Evolutionary conservation across 225 moss, liverwort and hornwort species (phyloP), one percentile per base, ranked within the genome.

Genomic region (Straminergon stramineum): DNA sequence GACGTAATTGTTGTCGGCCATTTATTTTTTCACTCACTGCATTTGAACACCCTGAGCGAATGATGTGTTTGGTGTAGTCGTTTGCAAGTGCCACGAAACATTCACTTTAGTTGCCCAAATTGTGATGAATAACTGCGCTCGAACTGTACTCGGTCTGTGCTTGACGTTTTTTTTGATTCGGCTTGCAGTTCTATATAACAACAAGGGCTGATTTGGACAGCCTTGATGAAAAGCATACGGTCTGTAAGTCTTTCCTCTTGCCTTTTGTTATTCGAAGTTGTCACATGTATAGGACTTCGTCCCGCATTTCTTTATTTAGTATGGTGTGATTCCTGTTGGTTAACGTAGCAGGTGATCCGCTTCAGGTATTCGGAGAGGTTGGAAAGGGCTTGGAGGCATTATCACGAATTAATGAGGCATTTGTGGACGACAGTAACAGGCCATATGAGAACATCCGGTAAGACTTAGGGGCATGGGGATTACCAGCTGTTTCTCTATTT

Each of bases 371-470:
- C 82, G 99, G 99, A 88, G 97, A 97, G 91, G 95, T 99, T 87
- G 97, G 95, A 79, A 97, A 99, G 92, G 99, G 99, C 68, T 83
- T 96, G 89, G 97, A 97, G 63, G 90, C 97, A 56, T 93, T 99
- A 61, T 89, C 92, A 80, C 94, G 99, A 89, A 97, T 99, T 56
- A 97, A 93, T 86, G 99, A 96, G 90, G 95, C 96, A 55, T 95
- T 94, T 89, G 96, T 96, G 70, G 99, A 99, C 90, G 96, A 96
- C 51, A 97, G 93, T 20, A 88, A 92, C 41, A 96, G 94, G 83
- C 99, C 99, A 4, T 97, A 94, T 87, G 97, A 99, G 88, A 99
- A 97, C 66, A 99, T 97, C n/a, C 94, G 98, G 98, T 98, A 92
- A 71, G 80, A 28, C 30, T 75, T 43, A 9, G 58, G 43, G 82